These are phyloP conservation scores for Pichia sp. DNA, from an alignment of 1,139 yeast species.

Conservation along the genomic window DNA sequence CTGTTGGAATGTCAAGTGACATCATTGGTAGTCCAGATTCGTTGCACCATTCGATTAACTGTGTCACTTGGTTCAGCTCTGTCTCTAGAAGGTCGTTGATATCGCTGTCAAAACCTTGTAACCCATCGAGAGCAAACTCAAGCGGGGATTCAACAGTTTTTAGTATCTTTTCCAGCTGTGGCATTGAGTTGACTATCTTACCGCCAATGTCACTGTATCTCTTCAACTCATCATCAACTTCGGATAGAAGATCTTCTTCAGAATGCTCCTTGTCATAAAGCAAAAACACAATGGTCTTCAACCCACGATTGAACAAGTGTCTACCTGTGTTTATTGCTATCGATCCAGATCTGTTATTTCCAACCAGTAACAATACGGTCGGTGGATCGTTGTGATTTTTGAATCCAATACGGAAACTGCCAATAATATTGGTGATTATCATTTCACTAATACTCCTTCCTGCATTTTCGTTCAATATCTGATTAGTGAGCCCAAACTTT, in stretches of 20 bases:
- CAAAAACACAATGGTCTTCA: slow-evolving; percentile 59
- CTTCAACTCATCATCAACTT: slow-evolving; percentile 42
- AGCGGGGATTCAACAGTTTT: slow-evolving; percentile 62
- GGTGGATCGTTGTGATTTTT: slow-evolving; percentile 75
- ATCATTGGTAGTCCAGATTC: slow-evolving; percentile 46
- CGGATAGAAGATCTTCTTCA: slow-evolving; percentile 30
- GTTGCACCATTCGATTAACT: slow-evolving; percentile 68
- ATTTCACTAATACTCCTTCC: slow-evolving; percentile 63
- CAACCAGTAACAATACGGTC: slow-evolving; percentile 63
- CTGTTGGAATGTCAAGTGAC: slow-evolving; percentile 80
- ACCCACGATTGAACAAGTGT: slow-evolving; percentile 70
- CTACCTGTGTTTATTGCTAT: slow-evolving; percentile 79
- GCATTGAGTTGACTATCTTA: slow-evolving; percentile 39
- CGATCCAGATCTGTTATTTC: slow-evolving; percentile 70
- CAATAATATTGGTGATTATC: slow-evolving; percentile 63
- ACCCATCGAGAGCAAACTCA: slow-evolving; percentile 73
- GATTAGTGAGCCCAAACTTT: slow-evolving; percentile 46
- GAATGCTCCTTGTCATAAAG: slow-evolving; percentile 34
- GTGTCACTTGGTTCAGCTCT: slow-evolving; percentile 42
- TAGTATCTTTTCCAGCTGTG: slow-evolving; percentile 31
- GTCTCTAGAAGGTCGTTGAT: slow-evolving; percentile 44
- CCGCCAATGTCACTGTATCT: slow-evolving; percentile 57
- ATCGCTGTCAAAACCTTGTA: slow-evolving; percentile 77
- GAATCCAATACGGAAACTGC: slow-evolving; percentile 39
- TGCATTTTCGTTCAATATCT: slow-evolving; percentile 60